Base-by-base conservation (phyloP, 805 yeast species). In the Candida chauliodis region DNA sequence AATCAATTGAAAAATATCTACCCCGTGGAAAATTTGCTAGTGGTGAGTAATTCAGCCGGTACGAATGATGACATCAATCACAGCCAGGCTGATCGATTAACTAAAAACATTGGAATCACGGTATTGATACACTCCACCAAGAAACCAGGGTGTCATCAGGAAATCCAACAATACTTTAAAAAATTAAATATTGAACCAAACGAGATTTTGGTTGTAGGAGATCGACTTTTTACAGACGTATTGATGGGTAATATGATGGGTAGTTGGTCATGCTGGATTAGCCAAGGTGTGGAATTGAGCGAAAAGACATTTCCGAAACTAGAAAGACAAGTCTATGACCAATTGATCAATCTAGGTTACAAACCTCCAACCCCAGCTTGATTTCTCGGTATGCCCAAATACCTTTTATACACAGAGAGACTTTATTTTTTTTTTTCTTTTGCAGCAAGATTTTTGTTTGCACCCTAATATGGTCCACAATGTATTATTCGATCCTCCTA, bases 201-300 rank as follows among this genome's bases (percentile, higher is more conserved):
- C 11, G 84, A 89, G 46, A 79, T 93, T 11, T 91, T 87, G 0
- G 81, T 93, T 5, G 76, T 93, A 8, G 99, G 99, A 0, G 99
- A 93, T 51, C 64, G 99, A 26, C 69, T 93, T 18, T 79, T 89
- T 61, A 93, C 99, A 0, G 99, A 93, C 58, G 75, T 93, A 38
- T 62, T 90, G 37, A 85, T 93, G 95, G 96, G 97, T 14, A 91
- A 93, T 51, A 69, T 81, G 70, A 88, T 91, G 95, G 95, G 95
- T 0, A 69, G 93, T 0, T 76, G 78, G 59, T 85, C 91, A 0
- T 71, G 88, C 3, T 93, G 98, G 96, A 54, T 93, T 1, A 66
- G 74, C 36, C 79, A 79, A 17, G 98, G 98, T 3, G 95, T 89
- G 4, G 65, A 63, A 40, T 58, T 65, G 30, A 73, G 84, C 2